A percentile compares a stretch with the other conserved stretches of the same genome.
These are phyloP conservation scores for Bipolaris gigantea DNA, from an alignment of 2,329 filamentous ascomycete species.

Conservation along the genomic window DNA sequence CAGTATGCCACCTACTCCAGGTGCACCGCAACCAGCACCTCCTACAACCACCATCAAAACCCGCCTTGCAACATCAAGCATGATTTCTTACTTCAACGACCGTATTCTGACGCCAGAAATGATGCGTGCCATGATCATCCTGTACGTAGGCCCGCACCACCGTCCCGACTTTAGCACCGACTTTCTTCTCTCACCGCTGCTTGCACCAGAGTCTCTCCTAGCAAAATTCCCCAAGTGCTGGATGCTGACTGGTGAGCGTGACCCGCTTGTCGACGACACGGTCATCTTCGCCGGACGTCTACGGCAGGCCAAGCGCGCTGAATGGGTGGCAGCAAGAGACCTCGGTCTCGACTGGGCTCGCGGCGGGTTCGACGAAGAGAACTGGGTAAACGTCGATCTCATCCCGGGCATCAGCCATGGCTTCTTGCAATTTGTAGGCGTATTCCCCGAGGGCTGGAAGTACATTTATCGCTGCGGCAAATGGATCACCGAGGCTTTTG, in stretches of 20 bases:
- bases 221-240: slow-evolving; percentile 91
- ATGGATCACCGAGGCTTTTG: slow-evolving; percentile 83
- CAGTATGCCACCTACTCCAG: slow-evolving; percentile 20
- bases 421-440: slow-evolving; percentile 84
- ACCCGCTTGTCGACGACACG: slow-evolving; percentile 94
- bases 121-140: slow-evolving; percentile 98
- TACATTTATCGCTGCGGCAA: slow-evolving; percentile 75
- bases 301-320: slow-evolving; percentile 71
- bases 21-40: slow-evolving; percentile 37
- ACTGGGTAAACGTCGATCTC: slow-evolving; percentile 78
- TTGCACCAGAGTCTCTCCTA: slow-evolving; percentile 82
- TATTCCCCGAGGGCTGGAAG: slow-evolving; percentile 90
- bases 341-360: slow-evolving; percentile 56
- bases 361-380: slow-evolving; percentile 68
- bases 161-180: slow-evolving; percentile 91
- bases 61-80: slow-evolving; percentile 90
- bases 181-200: slow-evolving; percentile 84
- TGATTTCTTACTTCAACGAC: slow-evolving; percentile 98
- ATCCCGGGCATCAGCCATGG: slow-evolving; percentile 91
- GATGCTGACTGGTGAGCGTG: slow-evolving; percentile 90
- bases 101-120: slow-evolving; percentile 93
- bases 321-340: slow-evolving; percentile 59
- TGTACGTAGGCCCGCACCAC: slow-evolving; percentile 93
- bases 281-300: slow-evolving; percentile 91
- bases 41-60: slow-evolving; percentile 65